Evolutionary conservation across 202 grass and related monocot genomes (phyloP).

Genomic region (Digitaria exilis): DNA sequence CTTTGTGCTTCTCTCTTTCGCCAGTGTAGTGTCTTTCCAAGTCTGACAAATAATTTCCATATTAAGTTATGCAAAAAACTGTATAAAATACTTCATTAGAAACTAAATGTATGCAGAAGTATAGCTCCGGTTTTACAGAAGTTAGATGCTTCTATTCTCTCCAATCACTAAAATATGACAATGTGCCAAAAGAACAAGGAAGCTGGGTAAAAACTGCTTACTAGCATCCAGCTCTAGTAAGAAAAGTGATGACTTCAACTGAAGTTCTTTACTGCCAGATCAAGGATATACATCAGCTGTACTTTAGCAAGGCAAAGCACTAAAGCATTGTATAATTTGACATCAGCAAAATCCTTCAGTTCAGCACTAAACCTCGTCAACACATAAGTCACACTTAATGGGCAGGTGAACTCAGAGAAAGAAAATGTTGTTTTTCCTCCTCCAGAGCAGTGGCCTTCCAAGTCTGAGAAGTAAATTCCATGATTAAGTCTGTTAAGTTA

Average conservation of each 20-base stretch:
- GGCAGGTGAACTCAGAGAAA: neutral
- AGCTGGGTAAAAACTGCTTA: neutral
- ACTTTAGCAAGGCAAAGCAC: slow-evolving; percentile 20
- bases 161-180: neutral
- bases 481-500: slow-evolving; percentile 8
- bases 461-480: neutral
- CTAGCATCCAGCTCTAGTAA: neutral
- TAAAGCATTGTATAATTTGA: slow-evolving; percentile 24
- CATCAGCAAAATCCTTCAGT: slow-evolving; percentile 30
- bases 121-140: neutral
- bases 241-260: slow-evolving; percentile 4
- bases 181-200: neutral
- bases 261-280: neutral
- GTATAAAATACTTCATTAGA: slow-evolving; percentile 13
- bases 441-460: slow-evolving; percentile 12
- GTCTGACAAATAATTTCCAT: neutral
- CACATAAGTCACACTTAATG: too few relatives aligned
- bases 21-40: neutral
- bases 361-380: slow-evolving; percentile 27
- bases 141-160: neutral
- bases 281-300: neutral
- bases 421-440: neutral
- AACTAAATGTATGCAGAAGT: slow-evolving; percentile 6
- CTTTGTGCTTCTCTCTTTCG: neutral
- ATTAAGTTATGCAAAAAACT: neutral